Evolutionary conservation across 2,329 filamentous ascomycete species (phyloP).

Genomic region (Aspergillus alliaceus): DNA sequence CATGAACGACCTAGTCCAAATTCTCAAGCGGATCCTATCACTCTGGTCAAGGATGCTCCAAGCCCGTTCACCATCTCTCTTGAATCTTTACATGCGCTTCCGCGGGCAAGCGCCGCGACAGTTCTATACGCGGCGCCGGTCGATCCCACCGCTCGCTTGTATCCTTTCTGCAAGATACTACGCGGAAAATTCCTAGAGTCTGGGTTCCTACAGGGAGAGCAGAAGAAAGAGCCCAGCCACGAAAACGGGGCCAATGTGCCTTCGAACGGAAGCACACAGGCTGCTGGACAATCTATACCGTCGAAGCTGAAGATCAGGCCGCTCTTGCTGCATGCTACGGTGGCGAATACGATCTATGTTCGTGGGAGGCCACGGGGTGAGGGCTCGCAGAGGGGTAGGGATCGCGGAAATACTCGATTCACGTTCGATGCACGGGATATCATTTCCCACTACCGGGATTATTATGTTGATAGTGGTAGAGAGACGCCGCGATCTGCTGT

Average conservation of each 20-base stretch:
- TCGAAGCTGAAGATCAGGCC: conserved; percentile 47
- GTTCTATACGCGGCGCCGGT: conserved; percentile 42
- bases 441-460: conserved; percentile 34
- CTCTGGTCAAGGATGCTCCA: background rate
- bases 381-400: conserved; percentile 9
- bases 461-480: conserved; percentile 30
- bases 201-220: conserved; percentile 40
- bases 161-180: conserved; percentile 43
- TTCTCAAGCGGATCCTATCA: no score
- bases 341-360: conserved; percentile 81
- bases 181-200: conserved; percentile 45
- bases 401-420: conserved; percentile 39
- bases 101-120: conserved; percentile 35
- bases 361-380: conserved; percentile 19
- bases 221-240: conserved; percentile 13
- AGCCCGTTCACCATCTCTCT: conserved; percentile 45
- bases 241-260: background rate
- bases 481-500: conserved; percentile 15
- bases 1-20: no score
- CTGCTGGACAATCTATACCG: conserved; percentile 4
- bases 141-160: conserved; percentile 40
- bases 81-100: conserved; percentile 41
- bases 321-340: conserved; percentile 77
- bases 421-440: conserved; percentile 45
- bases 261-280: background rate